Base-by-base conservation (phyloP, 2,329 filamentous ascomycete genomes). In the Fragosphaeria purpurea region DNA sequence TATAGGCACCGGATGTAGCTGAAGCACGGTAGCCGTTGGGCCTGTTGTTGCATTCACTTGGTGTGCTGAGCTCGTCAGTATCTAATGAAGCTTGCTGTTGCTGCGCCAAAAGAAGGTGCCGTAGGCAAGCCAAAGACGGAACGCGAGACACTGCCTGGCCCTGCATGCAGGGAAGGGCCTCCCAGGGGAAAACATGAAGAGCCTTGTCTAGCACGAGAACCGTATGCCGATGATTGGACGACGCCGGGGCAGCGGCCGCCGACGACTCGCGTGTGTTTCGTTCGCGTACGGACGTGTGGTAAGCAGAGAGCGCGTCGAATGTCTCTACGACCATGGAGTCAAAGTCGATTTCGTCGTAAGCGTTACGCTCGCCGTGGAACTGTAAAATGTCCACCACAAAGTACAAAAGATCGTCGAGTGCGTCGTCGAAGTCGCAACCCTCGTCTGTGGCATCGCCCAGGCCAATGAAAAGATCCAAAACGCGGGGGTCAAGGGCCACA, bases 331-430 rank as follows among this genome's bases (percentile, higher is more conserved):
- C 82, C 80, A 98, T 94, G 58, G 77, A 71, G 56, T 98, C 93
- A 62, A 97, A 95, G 65, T 97, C 91, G 55, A 98, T 87, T 68
- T 98, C 93, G 59, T 98, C 93, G 66, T 96, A 96, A 0, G 94
- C 93, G 62, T 97, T 98, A 45, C 83, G 80, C 68, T 98, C 94
- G 12, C 93, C 93, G 59, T 95, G 88, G 66, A 98, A 97, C 63
- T 97, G 93, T 3, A 98, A 74, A 47, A 97, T 90, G 60, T 98
- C 93, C 6, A 98, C 84, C 1, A 97, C 86, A 63, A 97, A 97
- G 68, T 96, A 97, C 4, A 98, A 77, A 33, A 98, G 71, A 63
- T 98, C 93, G 58, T 85, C 88, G n/a, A 98, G 70, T 0, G 85
- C 81, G 60, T 97, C 91, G 56, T 97, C 91, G 30, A 94, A 76